phyloP scores from a whole-genome alignment of 2,329 filamentous ascomycete genomes.

The Claviceps lovelessii region DNA sequence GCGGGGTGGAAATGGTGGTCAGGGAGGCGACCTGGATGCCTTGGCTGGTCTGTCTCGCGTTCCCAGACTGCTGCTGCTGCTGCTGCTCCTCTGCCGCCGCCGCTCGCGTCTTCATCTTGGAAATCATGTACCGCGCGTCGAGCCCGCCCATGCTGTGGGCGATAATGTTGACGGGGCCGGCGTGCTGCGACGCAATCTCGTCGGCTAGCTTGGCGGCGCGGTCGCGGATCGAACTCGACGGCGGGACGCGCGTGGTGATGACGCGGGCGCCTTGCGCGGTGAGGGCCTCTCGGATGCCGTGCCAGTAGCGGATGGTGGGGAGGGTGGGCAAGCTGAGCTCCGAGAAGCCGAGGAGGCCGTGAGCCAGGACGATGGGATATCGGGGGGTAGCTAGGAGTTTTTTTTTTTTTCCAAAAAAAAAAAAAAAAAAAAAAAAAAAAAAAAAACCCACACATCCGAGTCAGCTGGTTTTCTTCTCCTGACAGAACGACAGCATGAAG shows the following conservation, averaged over 20 bases:
- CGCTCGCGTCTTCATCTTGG: constrained; percentile 14
- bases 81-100: background rate
- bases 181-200: constrained; percentile 27
- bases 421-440: too few species aligned
- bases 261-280: constrained; percentile 38
- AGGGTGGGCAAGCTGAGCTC: constrained; percentile 39
- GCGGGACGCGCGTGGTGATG: constrained; percentile 46
- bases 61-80: too few species aligned
- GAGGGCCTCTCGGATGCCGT: constrained; percentile 46
- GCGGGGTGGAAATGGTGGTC: constrained; percentile 41
- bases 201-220: constrained; percentile 42
- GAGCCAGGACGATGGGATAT: constrained; percentile 49
- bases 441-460: too few species aligned
- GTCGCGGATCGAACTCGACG: constrained; percentile 45
- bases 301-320: constrained; percentile 49
- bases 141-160: constrained; percentile 56
- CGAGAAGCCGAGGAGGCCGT: constrained; percentile 50
- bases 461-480: too few species aligned
- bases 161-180: constrained; percentile 52
- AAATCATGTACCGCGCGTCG: constrained; percentile 52
- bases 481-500: too few species aligned
- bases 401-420: too few species aligned
- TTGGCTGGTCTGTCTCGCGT: too few species aligned
- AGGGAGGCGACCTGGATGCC: constrained; percentile 32
- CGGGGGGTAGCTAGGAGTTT: constrained; percentile 44